Evolutionary conservation across 2,329 filamentous ascomycete genomes (phyloP), one percentile per base, ranked within the genome.

Genomic region (Dendrostoma leiphaemia): DNA sequence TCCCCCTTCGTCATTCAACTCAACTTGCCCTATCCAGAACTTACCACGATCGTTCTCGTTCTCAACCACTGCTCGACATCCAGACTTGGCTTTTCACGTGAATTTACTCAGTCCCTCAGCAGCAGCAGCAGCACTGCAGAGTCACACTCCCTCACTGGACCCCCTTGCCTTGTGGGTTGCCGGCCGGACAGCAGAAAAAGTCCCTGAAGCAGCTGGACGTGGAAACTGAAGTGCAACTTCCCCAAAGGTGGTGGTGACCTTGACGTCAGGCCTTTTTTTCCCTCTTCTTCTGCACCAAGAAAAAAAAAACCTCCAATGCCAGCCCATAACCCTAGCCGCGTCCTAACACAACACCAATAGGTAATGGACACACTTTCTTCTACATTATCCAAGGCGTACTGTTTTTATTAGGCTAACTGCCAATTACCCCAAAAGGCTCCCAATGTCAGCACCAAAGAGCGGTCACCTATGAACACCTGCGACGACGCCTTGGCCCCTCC

Each of bases 201-300:
- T 21, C 29, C 44, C 29, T 34, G 29, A 19, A 24, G 44, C 44
- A 21, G 12, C 19, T 46, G 12, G 17, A 4, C 29, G n/a, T 5
- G 28, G n/a, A 13, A 26, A 46, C 17, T 21, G 23, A 15, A 31
- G 26, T 28, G n/a, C 38, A 12, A 5, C 38, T 40, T 21, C 37
- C 24, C 38, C 38, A 41, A 26, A 41, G 43, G n/a, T n/a, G n/a
- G n/a, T n/a, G n/a, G n/a, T 29, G 23, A 44, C 23, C 46, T 56
- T 56, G 54, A 56, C 54, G 54, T 56, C 54, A 56, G 54, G 43
- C 51, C 41, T 54, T 54, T 50, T 44, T 49, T 34, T 31, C n/a
- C 23, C 38, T 31, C n/a, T 19, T 23, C 28, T 32, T 29, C 31
- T 37, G 34, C 34, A 37, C 34, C 34, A 15, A n/a, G 34, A 37